Evolutionary conservation across 2,329 filamentous ascomycete genomes (phyloP).

Genomic region (Penicillium verrucosum): DNA sequence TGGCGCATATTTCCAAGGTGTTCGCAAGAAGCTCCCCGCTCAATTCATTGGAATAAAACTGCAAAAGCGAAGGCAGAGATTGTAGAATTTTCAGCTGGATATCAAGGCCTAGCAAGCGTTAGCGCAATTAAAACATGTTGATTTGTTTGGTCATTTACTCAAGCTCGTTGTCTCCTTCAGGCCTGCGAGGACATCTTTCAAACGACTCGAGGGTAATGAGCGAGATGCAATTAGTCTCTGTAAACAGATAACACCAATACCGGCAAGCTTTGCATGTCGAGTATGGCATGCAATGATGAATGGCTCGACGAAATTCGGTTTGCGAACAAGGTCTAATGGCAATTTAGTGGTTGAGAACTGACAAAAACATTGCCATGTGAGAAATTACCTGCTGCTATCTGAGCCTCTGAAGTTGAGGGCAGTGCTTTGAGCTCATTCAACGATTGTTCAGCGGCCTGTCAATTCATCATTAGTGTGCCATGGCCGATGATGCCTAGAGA

Average conservation of each 20-base stretch:
- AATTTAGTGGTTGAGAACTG: conserved; percentile 9
- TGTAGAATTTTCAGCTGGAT: conserved; percentile 96
- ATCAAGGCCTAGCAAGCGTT: conserved; percentile 59
- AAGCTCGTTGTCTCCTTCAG: conserved; percentile 75
- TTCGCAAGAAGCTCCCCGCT: conserved; percentile 77
- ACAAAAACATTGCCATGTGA: background rate
- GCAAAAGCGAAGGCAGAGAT: conserved; percentile 79
- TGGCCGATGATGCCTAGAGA: conserved; percentile 7
- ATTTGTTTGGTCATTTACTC: conserved; percentile 50
- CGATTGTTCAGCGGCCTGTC: conserved; percentile 85
- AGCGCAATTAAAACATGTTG: conserved; percentile 14
- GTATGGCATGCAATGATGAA: conserved; percentile 92
- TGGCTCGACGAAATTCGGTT: conserved; percentile 81
- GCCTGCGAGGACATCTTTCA: conserved; percentile 84
- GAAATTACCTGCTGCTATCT: conserved; percentile 64
- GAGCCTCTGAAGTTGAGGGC: conserved; percentile 69
- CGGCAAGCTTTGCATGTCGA: conserved; percentile 84
- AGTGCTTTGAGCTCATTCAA: conserved; percentile 81
- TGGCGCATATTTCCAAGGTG: conserved; percentile 85
- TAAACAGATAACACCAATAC: conserved; percentile 81
- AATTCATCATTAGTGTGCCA: conserved; percentile 24
- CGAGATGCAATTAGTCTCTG: conserved; percentile 81
- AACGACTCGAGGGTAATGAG: conserved; percentile 71
- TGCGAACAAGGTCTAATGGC: conserved; percentile 71
- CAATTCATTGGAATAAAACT: conserved; percentile 82